Conservation (phyloP, 2,329 filamentous ascomycete species). For the Diaporthe ampelina region DNA sequence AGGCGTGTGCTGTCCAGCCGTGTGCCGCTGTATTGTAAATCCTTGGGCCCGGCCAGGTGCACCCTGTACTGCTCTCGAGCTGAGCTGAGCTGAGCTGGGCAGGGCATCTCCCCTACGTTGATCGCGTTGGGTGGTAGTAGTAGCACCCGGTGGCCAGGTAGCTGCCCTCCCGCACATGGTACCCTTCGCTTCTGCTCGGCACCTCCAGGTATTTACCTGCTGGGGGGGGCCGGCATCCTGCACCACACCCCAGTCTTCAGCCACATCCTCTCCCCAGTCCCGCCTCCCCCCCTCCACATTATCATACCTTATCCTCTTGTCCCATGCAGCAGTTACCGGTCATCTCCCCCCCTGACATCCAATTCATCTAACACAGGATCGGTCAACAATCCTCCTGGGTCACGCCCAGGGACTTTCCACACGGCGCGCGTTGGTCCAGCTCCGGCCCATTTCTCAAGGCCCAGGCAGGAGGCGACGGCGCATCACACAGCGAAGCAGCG, state of each 20-base stretch:
- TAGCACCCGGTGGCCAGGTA: slow-evolving; percentile 6
- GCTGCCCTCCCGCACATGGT: slow-evolving; percentile 17
- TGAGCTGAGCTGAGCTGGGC: slow-evolving; percentile 2
- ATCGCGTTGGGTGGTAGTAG: neutral
- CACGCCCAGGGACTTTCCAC: slow-evolving; percentile 22
- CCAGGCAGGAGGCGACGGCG: slow-evolving; percentile 1
- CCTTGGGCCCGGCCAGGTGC: neutral
- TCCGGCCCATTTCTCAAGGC: slow-evolving; percentile 5
- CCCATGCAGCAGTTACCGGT: slow-evolving; percentile 22
- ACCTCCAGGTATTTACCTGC: neutral
- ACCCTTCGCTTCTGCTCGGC: slow-evolving; percentile 21
- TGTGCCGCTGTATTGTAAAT: no score
- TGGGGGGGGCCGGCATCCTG: neutral
- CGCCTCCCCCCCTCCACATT: slow-evolving; percentile 17
- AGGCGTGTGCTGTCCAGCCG: no score
- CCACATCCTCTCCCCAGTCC: slow-evolving; percentile 28
- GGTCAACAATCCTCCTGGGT: neutral
- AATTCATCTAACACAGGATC: slow-evolving; percentile 2
- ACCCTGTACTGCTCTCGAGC: neutral
- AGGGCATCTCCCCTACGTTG: slow-evolving; percentile 7
- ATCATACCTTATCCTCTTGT: slow-evolving; percentile 33
- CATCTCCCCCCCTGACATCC: slow-evolving; percentile 27
- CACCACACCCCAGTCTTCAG: slow-evolving; percentile 12
- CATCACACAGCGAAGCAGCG: neutral
- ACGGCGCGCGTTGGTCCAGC: slow-evolving; percentile 12